Evolutionary conservation across 345 rosid genomes (phyloP), one percentile per base, ranked within the genome.

Genomic region (Reutealis trisperma): DNA sequence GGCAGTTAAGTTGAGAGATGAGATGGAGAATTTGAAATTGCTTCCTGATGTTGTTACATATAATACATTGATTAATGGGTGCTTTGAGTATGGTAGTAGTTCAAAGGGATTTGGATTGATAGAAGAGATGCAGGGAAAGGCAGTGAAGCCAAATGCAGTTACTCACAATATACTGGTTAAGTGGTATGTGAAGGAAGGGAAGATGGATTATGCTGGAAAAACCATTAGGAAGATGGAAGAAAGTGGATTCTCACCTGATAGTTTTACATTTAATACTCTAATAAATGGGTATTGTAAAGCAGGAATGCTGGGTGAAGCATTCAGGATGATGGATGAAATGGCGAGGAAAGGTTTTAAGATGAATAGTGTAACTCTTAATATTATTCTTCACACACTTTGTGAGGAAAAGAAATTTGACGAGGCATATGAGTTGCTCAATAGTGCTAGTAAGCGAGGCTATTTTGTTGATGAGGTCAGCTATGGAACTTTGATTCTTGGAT

Each of bases 61-160:
- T 84, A 93, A 90, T 75, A 90, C 97, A 2, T 77, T 93, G 86
- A 89, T 95, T 71, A 85, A 92, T 77, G 94, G 92, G 63, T 95
- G 89, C 86, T 95, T 92, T 51, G 79, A 87, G 44, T 70, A 63
- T 44, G 87, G 85, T 67, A 71, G 75, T 69, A 79, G 88, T 61
- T 77, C 44, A 0, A 89, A 90, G 75, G 96, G 89, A 19, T 85
- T 83, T 67, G 77, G 77, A 78, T 84, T 93, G 82, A 79, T 93
- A 55, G 88, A 87, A 68, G 88, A 91, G 77, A 90, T 92, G 99
- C 73, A 70, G 27, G 82, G 83, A 74, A 89, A 82, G 81, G 91
- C 92, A 63, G 82, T 90, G 73, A 82, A 83, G 84, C 79, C 79
- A 55, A 86, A 89, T 76, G 87, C 85, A 8, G 88, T 90, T 72